Base-by-base conservation (phyloP, 345 rosid genomes). In the Nasturtium officinale region DNA sequence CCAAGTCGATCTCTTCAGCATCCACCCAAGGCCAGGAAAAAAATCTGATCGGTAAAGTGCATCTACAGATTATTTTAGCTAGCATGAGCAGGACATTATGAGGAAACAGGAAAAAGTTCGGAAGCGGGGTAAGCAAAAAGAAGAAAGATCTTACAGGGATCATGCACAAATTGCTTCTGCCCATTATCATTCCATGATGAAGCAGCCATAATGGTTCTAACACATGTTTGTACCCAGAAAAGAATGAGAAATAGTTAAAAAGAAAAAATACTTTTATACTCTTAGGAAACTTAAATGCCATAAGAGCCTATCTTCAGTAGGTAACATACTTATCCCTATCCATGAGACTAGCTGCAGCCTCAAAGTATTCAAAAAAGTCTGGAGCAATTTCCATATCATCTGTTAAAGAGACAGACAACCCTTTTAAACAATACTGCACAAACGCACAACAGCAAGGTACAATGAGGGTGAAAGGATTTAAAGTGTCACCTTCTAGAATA, bases 181-280 rank as follows among this genome's bases (percentile, higher is more conserved):
- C 99, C 99, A 81, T 96, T 96, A 87, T 96, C 99, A 92, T 96
- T 96, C 99, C 99, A 96, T 23, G 99, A 96, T 73, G 99, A 96
- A 79, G 87, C 95, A 68, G 97, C 99, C 97, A 96, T 86, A 61
- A 96, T 89, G 82, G 99, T 87, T 85, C 99, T 96, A 83, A 32
- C 51, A 76, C 11, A 37, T 32, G 71, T 76, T 67, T 30, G 57
- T 28, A 55, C 51, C 81, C 58, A 55, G 59, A 43, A 67, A 65
- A 52, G 38, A 46, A 55, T 54, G 65, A 42, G 48, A 55, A 63
- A 64, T 53, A 73, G 47, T 53, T 5, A 32, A 42, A 42, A 13
- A n/a, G n/a, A 13, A 48, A 30, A 32, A 56, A 29, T 21, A 20
- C 38, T 18, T 64, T 23, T 37, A 46, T 33, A 58, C 53, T 30